Conservation (phyloP, 331 rosid species). For the Acacia concinna region DNA sequence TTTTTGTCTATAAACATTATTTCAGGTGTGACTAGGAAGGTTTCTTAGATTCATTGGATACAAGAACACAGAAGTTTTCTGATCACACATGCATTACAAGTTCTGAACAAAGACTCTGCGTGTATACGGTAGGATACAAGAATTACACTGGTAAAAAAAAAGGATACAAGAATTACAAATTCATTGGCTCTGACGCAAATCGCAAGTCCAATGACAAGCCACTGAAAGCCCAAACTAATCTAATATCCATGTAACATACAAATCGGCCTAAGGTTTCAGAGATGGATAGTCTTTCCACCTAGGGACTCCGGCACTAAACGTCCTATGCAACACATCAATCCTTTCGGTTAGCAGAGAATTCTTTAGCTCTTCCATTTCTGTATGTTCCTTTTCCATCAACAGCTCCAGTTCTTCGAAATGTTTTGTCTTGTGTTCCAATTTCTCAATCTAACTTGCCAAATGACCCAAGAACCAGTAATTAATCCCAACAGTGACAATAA, state of each 20-base stretch:
- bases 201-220: slow-evolving; percentile 8
- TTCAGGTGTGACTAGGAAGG: background rate
- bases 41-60: background rate
- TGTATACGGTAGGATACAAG: background rate
- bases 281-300: slow-evolving; percentile 80
- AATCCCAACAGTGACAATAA: slow-evolving; percentile 13
- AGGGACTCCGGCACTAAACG: slow-evolving; percentile 59
- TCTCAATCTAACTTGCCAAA: slow-evolving; percentile 51
- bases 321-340: slow-evolving; percentile 53
- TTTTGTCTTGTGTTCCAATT: slow-evolving; percentile 65
- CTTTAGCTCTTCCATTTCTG: slow-evolving; percentile 59
- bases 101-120: background rate
- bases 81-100: background rate
- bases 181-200: slow-evolving; percentile 12
- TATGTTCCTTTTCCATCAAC: slow-evolving; percentile 68
- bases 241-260: slow-evolving; percentile 11
- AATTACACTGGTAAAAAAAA: too few relatives aligned
- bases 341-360: slow-evolving; percentile 61
- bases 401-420: slow-evolving; percentile 76
- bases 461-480: slow-evolving; percentile 27
- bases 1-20: background rate
- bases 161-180: background rate
- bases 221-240: slow-evolving; percentile 23
- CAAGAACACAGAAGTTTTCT: background rate
- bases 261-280: slow-evolving; percentile 47